Percentiles rank a stretch among this genome's conserved stretches.
Conservation (phyloP, 75 land plant genomes). For the Sequoiadendron giganteum region DNA sequence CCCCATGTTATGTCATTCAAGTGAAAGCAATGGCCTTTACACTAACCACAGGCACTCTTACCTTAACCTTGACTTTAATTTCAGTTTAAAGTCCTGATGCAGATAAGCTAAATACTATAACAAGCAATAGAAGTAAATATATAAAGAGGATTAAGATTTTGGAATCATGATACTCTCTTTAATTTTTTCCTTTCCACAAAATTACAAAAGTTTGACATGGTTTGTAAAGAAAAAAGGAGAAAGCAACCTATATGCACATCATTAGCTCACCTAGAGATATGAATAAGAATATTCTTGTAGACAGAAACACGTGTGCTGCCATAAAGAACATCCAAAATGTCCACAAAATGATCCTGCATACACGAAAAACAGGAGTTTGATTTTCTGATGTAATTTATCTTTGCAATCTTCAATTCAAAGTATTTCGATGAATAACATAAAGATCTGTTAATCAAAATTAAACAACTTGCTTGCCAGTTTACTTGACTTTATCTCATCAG, state of each 20-base stretch:
- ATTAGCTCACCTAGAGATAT: constrained; percentile 48
- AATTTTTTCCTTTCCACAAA: background rate
- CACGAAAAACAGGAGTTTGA: background rate
- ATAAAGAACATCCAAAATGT: constrained; percentile 54
- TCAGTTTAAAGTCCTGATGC: background rate
- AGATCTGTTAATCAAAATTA: background rate
- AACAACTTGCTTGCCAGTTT: background rate
- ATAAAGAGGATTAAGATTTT: background rate
- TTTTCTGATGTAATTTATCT: background rate
- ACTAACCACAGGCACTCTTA: background rate
- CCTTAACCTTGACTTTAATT: background rate
- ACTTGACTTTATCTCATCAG: background rate
- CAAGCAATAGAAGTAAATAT: background rate
- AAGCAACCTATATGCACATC: background rate
- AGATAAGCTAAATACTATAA: background rate
- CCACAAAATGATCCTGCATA: constrained; percentile 58
- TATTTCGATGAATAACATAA: background rate
- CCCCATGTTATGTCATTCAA: background rate
- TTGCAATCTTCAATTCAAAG: background rate
- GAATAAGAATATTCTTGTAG: constrained; percentile 50
- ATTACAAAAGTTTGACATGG: background rate
- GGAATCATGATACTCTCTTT: background rate
- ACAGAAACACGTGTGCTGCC: constrained; percentile 56
- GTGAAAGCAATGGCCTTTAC: background rate
- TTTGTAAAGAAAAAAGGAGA: background rate